Evolutionary conservation across 768 basidiomycete genomes (phyloP).

Genomic region (Tulasnella sp.): DNA sequence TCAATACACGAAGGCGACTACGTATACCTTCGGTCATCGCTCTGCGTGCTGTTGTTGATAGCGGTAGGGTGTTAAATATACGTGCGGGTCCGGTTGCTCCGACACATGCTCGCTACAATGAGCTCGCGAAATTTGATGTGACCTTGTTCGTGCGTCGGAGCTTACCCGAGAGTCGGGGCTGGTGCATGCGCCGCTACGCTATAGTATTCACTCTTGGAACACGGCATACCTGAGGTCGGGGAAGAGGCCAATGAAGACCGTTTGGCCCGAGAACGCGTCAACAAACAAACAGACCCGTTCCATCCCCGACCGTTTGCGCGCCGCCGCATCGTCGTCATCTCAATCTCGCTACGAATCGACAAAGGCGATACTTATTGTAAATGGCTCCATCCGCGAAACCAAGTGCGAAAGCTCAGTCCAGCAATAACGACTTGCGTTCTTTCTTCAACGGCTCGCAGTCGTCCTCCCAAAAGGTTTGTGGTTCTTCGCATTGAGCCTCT

Average conservation of each 20-base stretch:
- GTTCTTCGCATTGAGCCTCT: neutral
- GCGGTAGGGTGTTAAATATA: too few species aligned
- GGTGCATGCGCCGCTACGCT: too few species aligned
- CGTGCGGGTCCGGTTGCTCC: too few species aligned
- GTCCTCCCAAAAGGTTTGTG: slow-evolving; percentile 10
- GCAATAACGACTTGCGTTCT: neutral
- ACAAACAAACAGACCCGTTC: neutral
- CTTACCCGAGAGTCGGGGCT: too few species aligned
- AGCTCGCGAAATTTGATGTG: too few species aligned
- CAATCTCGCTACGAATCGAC: neutral
- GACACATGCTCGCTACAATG: too few species aligned
- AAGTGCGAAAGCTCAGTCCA: neutral
- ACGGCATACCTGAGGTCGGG: too few species aligned
- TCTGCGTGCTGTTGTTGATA: too few species aligned
- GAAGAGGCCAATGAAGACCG: neutral
- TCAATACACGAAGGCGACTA: too few species aligned
- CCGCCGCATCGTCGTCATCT: neutral
- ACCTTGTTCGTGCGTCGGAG: too few species aligned
- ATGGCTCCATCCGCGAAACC: slow-evolving; percentile 26
- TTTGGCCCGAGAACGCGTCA: slow-evolving; percentile 20
- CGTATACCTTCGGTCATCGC: too few species aligned
- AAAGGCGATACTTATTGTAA: neutral
- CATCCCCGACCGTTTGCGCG: slow-evolving; percentile 8
- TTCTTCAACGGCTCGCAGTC: slow-evolving; percentile 23
- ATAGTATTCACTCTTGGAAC: too few species aligned